Base-by-base conservation (phyloP, 2,329 filamentous ascomycete genomes). In the Hypomyces rosellus region DNA sequence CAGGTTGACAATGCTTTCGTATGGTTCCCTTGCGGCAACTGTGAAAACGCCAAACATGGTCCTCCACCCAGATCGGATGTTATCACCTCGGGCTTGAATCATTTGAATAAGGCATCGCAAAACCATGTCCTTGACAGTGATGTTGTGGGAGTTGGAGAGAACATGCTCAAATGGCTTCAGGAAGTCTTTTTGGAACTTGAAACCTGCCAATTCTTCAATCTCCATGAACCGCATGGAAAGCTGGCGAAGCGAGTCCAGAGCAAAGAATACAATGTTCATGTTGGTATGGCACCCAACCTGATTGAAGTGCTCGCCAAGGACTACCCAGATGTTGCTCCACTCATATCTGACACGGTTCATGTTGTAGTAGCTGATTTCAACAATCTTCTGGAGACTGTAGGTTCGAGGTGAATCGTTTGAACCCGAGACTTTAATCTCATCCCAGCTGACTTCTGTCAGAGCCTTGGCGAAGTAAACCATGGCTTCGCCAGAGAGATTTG, bases 141-240 rank as follows among this genome's bases (percentile, higher is more conserved):
- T 84, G 55, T 93, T 89, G 56, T 78, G 89, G 39, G 90, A 93
- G 66, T 99, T 97, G 51, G 88, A 85, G 73, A 99, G 89, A 60
- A 99, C 90, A 66, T 97, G 89, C 71, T 99, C 92, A 61, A 99
- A 99, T 0, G 95, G 93, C 69, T 96, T 97, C 48, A 99, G 72
- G 67, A 99, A 99, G 65, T 99, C 92, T 67, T 99, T 99, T 62
- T 99, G 93, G 64, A 99, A 99, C 68, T 97, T 97, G 80, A 99
- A 99, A 62, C 95, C 93, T 1, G 93, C 89, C 59, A 99, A 71
- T 67, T 99, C 93, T 65, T 96, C 93, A 54, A 97, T 90, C 69
- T 99, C 93, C 87, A 99, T 88, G 65, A 99, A 99, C 15, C 91
- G 86, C 91, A 99, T 97, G 1, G 92, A 96, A 38, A 99, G 74